Evolutionary conservation across 257 asterid species (phyloP).

Genomic region (Plantago major): DNA sequence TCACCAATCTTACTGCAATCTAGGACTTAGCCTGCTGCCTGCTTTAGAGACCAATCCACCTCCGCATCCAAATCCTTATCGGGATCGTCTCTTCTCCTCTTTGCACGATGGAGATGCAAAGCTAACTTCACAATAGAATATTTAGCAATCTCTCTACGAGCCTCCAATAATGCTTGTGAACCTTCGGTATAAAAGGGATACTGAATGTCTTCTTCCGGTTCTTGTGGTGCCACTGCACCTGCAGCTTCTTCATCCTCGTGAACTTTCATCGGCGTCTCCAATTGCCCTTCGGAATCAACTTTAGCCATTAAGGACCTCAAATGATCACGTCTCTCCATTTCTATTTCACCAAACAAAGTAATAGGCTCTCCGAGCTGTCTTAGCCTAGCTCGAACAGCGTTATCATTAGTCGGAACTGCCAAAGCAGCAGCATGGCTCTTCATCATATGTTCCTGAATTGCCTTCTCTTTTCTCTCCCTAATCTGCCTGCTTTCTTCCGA

Average conservation of each 20-base stretch:
- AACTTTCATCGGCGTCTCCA: constrained; percentile 90
- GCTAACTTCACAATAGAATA: constrained; percentile 83
- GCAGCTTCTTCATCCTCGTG: constrained; percentile 90
- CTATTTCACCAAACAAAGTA: constrained; percentile 89
- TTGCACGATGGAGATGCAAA: constrained; percentile 67
- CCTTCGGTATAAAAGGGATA: constrained; percentile 96
- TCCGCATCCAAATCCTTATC: constrained; percentile 97
- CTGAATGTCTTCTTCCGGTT: constrained; percentile 70
- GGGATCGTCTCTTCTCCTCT: constrained; percentile 82
- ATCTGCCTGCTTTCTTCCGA: constrained; percentile 68
- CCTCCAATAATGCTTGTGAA: constrained; percentile 55
- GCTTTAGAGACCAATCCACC: constrained; percentile 73
- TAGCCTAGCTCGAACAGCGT: constrained; percentile 77
- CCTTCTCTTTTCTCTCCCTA: constrained; percentile 82
- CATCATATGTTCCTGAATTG: constrained; percentile 78
- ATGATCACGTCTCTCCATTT: constrained; percentile 97
- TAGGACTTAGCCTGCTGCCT: constrained; percentile 57
- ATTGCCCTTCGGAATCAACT: constrained; percentile 80
- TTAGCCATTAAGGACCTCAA: constrained; percentile 71
- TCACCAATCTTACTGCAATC: constrained; percentile 86
- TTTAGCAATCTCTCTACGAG: constrained; percentile 66
- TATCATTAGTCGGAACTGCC: constrained; percentile 91
- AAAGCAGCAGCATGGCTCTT: constrained; percentile 89
- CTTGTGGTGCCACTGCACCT: constrained; percentile 36
- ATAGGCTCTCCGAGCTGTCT: constrained; percentile 90